These are phyloP conservation scores for Ogataea ramenticola DNA, from an alignment of 805 yeast species.

Conservation along the genomic window DNA sequence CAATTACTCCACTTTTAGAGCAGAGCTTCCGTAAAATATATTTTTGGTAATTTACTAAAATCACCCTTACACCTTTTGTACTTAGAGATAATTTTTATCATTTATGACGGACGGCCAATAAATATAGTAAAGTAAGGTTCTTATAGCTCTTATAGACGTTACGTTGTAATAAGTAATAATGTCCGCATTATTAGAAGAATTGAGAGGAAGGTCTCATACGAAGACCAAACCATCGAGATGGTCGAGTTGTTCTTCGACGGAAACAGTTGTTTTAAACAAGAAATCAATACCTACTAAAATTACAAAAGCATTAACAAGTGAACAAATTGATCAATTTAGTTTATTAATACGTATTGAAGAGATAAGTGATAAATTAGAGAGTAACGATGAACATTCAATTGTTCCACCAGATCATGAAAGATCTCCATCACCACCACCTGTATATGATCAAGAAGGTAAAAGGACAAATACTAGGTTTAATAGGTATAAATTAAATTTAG, in stretches of 20 bases:
- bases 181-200: neutral
- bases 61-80: too few relatives aligned
- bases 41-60: too few relatives aligned
- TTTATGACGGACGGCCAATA: too few relatives aligned
- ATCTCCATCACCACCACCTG: constrained; percentile 91
- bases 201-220: neutral
- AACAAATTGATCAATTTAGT: constrained; percentile 74
- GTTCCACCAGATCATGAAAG: constrained; percentile 42
- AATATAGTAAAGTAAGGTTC: too few relatives aligned
- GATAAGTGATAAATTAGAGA: constrained; percentile 50
- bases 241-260: neutral
- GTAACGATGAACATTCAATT: constrained; percentile 23
- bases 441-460: constrained; percentile 75
- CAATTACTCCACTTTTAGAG: neutral
- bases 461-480: constrained; percentile 80
- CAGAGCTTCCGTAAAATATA: too few relatives aligned
- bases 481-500: constrained; percentile 53
- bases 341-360: constrained; percentile 72
- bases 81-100: too few relatives aligned
- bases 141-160: too few relatives aligned
- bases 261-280: constrained; percentile 1
- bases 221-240: neutral
- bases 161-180: too few relatives aligned
- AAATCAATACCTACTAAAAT: constrained; percentile 10
- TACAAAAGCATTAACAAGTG: constrained; percentile 44